Percentiles rank a stretch among this genome's conserved stretches.
These are phyloP conservation scores for Begonia loranthoides DNA, from an alignment of 306 rosid genomes.

Conservation along the genomic window DNA sequence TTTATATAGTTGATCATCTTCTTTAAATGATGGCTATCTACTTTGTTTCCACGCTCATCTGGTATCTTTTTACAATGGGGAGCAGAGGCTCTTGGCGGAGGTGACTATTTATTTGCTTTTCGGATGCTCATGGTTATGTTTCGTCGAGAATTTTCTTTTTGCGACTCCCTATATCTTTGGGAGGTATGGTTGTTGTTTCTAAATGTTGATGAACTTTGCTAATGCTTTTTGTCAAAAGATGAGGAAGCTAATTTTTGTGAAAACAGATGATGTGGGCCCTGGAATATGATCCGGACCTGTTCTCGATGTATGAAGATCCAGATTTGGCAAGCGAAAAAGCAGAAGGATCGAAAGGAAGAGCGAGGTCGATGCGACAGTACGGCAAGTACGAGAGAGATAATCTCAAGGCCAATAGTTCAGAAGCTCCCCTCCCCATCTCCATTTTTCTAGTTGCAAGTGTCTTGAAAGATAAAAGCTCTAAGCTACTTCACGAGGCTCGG, in stretches of 20 bases:
- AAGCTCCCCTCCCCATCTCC: conserved; percentile 81
- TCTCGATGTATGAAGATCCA: conserved; percentile 54
- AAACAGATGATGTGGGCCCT: conserved; percentile 99
- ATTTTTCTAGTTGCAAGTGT: conserved; percentile 96
- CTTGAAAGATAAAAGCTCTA: conserved; percentile 80
- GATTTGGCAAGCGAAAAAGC: conserved; percentile 23
- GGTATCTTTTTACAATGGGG: conserved; percentile 8
- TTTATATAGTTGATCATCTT: too few relatives aligned
- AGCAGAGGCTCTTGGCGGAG: conserved; percentile 94
- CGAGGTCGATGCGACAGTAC: conserved; percentile 65
- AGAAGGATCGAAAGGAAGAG: conserved; percentile 47
- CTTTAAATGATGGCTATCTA: too few relatives aligned
- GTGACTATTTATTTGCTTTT: conserved; percentile 88
- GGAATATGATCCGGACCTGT: conserved; percentile 78
- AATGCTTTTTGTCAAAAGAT: too few relatives aligned
- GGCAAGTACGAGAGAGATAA: conserved; percentile 86
- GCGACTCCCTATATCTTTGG: conserved; percentile 97
- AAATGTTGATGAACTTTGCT: too few relatives aligned
- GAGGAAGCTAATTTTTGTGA: neutral
- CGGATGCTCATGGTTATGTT: conserved; percentile 99
- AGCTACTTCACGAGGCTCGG: conserved; percentile 72
- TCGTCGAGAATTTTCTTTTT: conserved; percentile 95
- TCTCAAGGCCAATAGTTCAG: conserved; percentile 50
- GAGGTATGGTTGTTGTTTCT: conserved; percentile 34
- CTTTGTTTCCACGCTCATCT: too few relatives aligned